Percentiles rank a stretch among this genome's conserved stretches.
Conservation (phyloP, 2,329 filamentous ascomycete species). For the Claviceps capensis region DNA sequence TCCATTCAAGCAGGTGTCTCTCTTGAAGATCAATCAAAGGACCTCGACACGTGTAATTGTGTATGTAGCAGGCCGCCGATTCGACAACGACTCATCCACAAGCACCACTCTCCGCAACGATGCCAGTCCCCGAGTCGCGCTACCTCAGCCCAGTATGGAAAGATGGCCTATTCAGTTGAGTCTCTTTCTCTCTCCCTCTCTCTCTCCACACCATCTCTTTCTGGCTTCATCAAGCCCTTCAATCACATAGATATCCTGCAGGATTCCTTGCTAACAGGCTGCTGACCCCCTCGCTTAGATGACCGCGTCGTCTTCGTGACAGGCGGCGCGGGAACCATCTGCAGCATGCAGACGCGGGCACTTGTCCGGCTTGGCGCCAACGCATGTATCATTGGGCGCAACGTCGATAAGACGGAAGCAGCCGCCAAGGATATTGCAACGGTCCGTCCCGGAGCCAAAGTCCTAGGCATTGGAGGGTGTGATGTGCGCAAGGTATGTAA, state of each 20-base stretch:
- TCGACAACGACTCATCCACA: not conserved
- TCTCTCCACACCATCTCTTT: not conserved
- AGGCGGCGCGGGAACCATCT: constrained; percentile 85
- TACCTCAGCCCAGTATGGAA: constrained; percentile 77
- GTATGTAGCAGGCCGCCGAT: too few species aligned
- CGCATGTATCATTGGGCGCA: constrained; percentile 87
- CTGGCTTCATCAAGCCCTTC: not conserved
- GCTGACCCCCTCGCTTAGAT: constrained; percentile 33
- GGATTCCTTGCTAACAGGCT: not conserved
- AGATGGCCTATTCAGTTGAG: constrained; percentile 68
- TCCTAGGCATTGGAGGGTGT: constrained; percentile 72
- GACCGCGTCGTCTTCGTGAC: constrained; percentile 91
- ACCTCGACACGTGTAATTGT: too few species aligned
- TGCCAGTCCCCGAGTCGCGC: constrained; percentile 57
- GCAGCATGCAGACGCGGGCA: constrained; percentile 84
- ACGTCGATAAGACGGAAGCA: constrained; percentile 70
- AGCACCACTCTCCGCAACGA: constrained; percentile 18
- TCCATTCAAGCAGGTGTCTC: not conserved
- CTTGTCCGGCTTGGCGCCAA: constrained; percentile 84
- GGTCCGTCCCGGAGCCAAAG: constrained; percentile 63
- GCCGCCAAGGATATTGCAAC: constrained; percentile 73
- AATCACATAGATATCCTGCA: not conserved
- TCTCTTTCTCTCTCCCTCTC: not conserved
- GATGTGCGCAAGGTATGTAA: constrained; percentile 54
- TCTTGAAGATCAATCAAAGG: too few species aligned